A percentile compares a stretch with the other conserved stretches of the same genome.
These are phyloP conservation scores for Drechslerella coelobrocha DNA, from an alignment of 2,329 filamentous ascomycete species.

Conservation along the genomic window DNA sequence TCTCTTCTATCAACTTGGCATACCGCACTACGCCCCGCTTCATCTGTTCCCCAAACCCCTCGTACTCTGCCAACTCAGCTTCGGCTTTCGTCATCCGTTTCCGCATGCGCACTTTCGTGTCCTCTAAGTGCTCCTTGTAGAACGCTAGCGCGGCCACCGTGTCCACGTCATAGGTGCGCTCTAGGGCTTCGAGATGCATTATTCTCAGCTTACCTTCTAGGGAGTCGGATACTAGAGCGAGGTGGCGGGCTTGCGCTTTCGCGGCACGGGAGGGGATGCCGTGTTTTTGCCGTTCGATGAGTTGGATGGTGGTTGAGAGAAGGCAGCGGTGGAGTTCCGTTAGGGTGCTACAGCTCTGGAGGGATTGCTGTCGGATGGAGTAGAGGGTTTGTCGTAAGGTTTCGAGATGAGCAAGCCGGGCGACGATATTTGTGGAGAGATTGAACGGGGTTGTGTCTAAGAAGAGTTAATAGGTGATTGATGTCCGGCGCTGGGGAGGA, in stretches of 20 bases:
- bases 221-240: conserved; percentile 52
- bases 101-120: conserved; percentile 52
- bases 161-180: conserved; percentile 53
- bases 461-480: not conserved
- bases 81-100: conserved; percentile 52
- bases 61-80: conserved; percentile 52
- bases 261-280: conserved; percentile 39
- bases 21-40: conserved; percentile 36
- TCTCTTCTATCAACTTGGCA: conserved; percentile 31
- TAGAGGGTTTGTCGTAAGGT: conserved; percentile 44
- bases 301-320: conserved; percentile 28
- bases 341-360: conserved; percentile 51
- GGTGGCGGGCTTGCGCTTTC: conserved; percentile 51
- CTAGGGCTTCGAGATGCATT: conserved; percentile 52
- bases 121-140: conserved; percentile 54
- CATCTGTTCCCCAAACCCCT: conserved; percentile 35
- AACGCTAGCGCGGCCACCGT: conserved; percentile 52
- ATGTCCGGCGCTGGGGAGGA: not conserved
- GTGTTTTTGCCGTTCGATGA: conserved; percentile 45
- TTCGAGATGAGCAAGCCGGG: conserved; percentile 31
- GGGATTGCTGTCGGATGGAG: conserved; percentile 41
- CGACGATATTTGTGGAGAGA: conserved; percentile 24
- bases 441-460: conserved; percentile 25
- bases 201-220: conserved; percentile 53
- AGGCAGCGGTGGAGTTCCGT: conserved; percentile 18